Evolutionary conservation across 2,329 filamentous ascomycete genomes (phyloP).

Genomic region (Fusarium pilosicola): DNA sequence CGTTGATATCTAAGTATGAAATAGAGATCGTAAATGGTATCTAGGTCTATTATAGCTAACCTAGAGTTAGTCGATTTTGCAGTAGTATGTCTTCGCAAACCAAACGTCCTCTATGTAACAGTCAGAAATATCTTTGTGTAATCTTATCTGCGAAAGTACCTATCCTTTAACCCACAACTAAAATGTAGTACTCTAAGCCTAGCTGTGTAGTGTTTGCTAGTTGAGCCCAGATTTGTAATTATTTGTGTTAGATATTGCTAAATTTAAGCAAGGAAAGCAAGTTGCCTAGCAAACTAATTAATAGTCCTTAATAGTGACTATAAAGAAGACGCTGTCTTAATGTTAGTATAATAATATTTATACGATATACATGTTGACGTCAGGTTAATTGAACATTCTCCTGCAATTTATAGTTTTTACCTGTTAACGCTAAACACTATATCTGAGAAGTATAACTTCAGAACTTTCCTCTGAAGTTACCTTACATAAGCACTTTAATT

Average conservation of each 20-base stretch:
- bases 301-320: neutral
- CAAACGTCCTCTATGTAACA: neutral
- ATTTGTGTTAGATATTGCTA: neutral
- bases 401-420: neutral
- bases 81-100: neutral
- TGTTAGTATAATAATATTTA: neutral
- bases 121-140: neutral
- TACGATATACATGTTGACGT: neutral
- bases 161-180: neutral
- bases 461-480: neutral
- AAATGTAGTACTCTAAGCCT: neutral
- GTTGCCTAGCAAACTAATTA: neutral
- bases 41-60: neutral
- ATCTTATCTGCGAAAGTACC: neutral
- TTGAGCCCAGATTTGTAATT: neutral
- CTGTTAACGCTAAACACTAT: neutral
- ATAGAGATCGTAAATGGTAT: neutral
- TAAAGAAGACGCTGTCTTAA: neutral
- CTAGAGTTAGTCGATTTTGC: neutral
- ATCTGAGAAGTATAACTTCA: too few relatives aligned
- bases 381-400: neutral
- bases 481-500: neutral
- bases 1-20: neutral
- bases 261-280: neutral
- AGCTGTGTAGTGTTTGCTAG: neutral